Conservation (phyloP, 345 rosid species). For the Melastoma malabathricum region DNA sequence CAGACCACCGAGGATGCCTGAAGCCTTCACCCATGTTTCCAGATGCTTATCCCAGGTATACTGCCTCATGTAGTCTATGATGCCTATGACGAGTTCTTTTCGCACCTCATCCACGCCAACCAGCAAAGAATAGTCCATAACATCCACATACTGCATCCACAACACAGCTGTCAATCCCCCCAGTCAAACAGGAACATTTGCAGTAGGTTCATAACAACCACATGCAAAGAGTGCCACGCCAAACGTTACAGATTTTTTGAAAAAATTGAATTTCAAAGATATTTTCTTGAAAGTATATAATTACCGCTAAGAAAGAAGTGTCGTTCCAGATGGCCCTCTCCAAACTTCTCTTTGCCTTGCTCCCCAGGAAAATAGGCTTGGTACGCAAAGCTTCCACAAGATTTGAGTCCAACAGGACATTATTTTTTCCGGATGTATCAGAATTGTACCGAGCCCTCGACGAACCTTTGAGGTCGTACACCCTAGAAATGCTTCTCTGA, state of each 20-base stretch:
- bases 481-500: constrained; percentile 51
- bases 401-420: constrained; percentile 78
- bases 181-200: background rate
- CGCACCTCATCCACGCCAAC: constrained; percentile 89
- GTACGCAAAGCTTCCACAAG: constrained; percentile 65
- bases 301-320: constrained; percentile 81
- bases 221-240: too few species aligned
- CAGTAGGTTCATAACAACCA: background rate
- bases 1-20: constrained; percentile 77
- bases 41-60: constrained; percentile 99
- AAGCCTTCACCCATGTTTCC: constrained; percentile 95
- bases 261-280: too few species aligned
- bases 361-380: constrained; percentile 86
- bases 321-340: constrained; percentile 99
- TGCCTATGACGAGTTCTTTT: constrained; percentile 84
- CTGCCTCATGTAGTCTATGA: constrained; percentile 95
- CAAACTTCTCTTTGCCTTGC: constrained; percentile 84
- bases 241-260: too few species aligned
- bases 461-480: constrained; percentile 94
- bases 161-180: background rate
- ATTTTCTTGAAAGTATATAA: constrained; percentile 9
- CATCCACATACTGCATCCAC: constrained; percentile 54
- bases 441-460: constrained; percentile 69
- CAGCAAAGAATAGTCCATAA: constrained; percentile 92
- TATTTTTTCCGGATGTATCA: constrained; percentile 62